Base-by-base conservation (phyloP, 1,284 basidiomycete genomes). In the Phlebopus sp. region DNA sequence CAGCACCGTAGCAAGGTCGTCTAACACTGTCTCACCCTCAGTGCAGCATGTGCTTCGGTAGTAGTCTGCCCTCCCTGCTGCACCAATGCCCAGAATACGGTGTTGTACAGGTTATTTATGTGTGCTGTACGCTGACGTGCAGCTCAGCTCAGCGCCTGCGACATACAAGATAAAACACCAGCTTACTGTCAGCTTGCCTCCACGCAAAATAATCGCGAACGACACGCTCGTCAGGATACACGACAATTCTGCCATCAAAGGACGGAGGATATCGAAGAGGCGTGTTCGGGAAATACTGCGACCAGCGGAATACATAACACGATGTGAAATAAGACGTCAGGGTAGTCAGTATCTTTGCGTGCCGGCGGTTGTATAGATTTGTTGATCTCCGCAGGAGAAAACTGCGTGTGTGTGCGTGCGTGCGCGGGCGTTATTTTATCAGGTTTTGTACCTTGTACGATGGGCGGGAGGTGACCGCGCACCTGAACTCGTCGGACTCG, bases 101-200 rank as follows among this genome's bases (percentile, higher is more conserved):
- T 98, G 61, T 99, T 99, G 74, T 99, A 96, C 18, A 99, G 73
- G 63, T 98, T 99, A 68, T 99, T 99, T 67, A 99, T 91, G 66
- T 99, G 97, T 0, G 97, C 94, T 97, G 60, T 25, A 51, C 30
- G 51, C 48, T 50, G 47, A 52, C 55, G 51, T 43, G 36, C 48
- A 55, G 50, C 56, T 25, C n/a, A 17, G 52, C 59, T 64, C 43
- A 66, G 50, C 25, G 17, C 35, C 37, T 7, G 29, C 2, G 21
- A 7, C 21, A 40, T 14, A n/a, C 9, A 15, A 1, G 23, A 35
- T 44, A 19, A 1, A 23, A 35, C 45, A 19, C 15, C 15, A 21
- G 76, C 90, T 60, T 63, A 95, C 93, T 96, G 67, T 98, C 96
- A 0, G 87, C 90, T 64, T 97, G 96, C 55, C 96, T 73, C 95